Evolutionary conservation across 805 yeast species (phyloP).

Genomic region (Teunomyces cretensis): DNA sequence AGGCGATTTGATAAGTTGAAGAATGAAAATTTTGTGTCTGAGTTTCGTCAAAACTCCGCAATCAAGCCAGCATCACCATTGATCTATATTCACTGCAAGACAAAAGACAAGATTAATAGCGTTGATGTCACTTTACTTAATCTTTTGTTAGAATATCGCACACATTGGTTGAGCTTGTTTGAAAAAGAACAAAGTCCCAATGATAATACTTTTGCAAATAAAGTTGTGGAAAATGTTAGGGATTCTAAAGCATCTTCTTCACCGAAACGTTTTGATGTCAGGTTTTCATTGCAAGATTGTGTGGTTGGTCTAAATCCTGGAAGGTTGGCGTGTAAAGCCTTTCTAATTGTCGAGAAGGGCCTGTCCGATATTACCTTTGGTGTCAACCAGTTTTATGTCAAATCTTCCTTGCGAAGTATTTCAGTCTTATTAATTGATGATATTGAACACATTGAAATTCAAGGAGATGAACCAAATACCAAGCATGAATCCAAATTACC

Average conservation of each 20-base stretch:
- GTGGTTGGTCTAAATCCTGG: constrained; percentile 65
- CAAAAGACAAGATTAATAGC: constrained; percentile 28
- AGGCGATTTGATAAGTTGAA: constrained; percentile 11
- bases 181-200: constrained; percentile 15
- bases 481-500: constrained; percentile 2
- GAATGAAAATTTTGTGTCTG: constrained; percentile 14
- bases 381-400: constrained; percentile 30
- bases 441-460: not conserved
- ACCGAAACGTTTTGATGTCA: constrained; percentile 21
- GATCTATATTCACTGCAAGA: constrained; percentile 19
- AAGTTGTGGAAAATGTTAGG: not conserved
- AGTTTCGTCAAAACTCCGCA: constrained; percentile 16
- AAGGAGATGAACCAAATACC: not conserved
- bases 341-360: constrained; percentile 53
- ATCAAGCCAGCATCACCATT: constrained; percentile 18
- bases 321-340: constrained; percentile 52
- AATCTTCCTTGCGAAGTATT: constrained; percentile 49
- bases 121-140: constrained; percentile 49
- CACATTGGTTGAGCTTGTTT: constrained; percentile 54
- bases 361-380: constrained; percentile 47
- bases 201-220: not conserved
- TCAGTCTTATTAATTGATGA: constrained; percentile 68
- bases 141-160: constrained; percentile 53
- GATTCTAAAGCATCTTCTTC: not conserved
- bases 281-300: constrained; percentile 49